Conservation (phyloP, 2,329 filamentous ascomycete species). For the Aureobasidium namibiae region DNA sequence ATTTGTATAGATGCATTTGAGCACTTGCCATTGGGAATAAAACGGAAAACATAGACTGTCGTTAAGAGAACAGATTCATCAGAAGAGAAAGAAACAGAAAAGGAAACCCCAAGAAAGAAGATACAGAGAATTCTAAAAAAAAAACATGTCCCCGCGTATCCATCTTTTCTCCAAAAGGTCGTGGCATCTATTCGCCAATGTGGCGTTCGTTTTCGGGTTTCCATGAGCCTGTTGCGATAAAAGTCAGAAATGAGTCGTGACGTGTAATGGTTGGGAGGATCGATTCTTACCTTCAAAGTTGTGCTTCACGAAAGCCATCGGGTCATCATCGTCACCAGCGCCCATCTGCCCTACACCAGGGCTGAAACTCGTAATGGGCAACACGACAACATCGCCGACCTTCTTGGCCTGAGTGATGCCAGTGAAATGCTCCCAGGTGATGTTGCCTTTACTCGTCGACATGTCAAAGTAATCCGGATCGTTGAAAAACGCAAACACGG, state of each 20-base stretch:
- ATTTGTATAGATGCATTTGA: too few species aligned
- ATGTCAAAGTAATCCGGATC: conserved; percentile 82
- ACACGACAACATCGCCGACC: conserved; percentile 83
- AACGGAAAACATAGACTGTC: neutral
- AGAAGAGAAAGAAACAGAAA: neutral
- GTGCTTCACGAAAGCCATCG: conserved; percentile 96
- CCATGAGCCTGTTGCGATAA: conserved; percentile 58
- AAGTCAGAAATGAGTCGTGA: neutral
- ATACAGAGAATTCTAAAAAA: conserved; percentile 8
- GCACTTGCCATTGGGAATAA: too few species aligned
- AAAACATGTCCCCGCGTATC: neutral
- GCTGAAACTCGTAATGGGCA: conserved; percentile 96
- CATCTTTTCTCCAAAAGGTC: too few species aligned
- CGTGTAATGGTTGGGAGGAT: neutral
- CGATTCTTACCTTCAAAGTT: conserved; percentile 73
- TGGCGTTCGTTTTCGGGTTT: conserved; percentile 65
- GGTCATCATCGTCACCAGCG: conserved; percentile 77
- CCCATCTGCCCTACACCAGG: conserved; percentile 92
- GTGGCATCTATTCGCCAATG: conserved; percentile 56
- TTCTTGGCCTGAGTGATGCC: conserved; percentile 76
- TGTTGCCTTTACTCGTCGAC: conserved; percentile 58
- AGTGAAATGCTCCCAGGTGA: conserved; percentile 84
- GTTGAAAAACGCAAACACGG: conserved; percentile 89
- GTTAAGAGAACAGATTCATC: neutral
- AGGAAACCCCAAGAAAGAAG: neutral